These are phyloP conservation scores for Penicillium sp. DNA, from an alignment of 2,329 filamentous ascomycete genomes.

Conservation along the genomic window DNA sequence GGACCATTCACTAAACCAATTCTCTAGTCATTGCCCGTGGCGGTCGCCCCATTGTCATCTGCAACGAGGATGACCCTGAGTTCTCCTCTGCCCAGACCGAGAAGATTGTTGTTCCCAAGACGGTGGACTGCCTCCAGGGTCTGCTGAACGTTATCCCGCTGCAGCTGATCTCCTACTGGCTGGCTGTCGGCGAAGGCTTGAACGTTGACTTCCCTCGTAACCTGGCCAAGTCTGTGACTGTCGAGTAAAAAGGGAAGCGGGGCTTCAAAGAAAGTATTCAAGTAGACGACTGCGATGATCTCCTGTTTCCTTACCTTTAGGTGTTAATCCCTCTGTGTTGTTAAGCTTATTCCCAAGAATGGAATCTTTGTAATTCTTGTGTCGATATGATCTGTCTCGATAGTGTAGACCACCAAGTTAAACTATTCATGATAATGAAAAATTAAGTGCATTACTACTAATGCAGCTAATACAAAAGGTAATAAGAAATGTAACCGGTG, in stretches of 20 bases:
- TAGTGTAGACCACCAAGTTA: too few relatives aligned
- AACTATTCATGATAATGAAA: too few relatives aligned
- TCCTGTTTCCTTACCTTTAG: slow-evolving; percentile 28
- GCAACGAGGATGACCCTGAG: slow-evolving; percentile 86
- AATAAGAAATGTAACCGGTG: too few relatives aligned
- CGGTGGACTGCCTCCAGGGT: slow-evolving; percentile 92
- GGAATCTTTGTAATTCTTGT: slow-evolving; percentile 12
- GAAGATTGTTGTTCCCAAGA: slow-evolving; percentile 97
- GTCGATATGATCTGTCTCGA: neutral
- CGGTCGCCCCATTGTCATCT: slow-evolving; percentile 97
- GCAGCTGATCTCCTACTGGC: slow-evolving; percentile 98
- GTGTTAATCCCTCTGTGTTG: slow-evolving; percentile 20
- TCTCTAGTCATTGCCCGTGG: slow-evolving; percentile 83
- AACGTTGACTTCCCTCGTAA: slow-evolving; percentile 99
- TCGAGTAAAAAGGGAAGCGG: slow-evolving; percentile 69
- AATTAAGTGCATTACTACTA: too few relatives aligned
- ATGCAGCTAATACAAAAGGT: too few relatives aligned
- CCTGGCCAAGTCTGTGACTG: slow-evolving; percentile 97
- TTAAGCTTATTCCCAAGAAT: slow-evolving; percentile 27
- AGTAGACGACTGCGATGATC: slow-evolving; percentile 33
- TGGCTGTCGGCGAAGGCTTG: slow-evolving; percentile 90
- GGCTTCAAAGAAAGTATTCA: slow-evolving; percentile 8
- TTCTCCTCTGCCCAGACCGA: slow-evolving; percentile 87
- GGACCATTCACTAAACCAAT: slow-evolving; percentile 33
- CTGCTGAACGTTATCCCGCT: slow-evolving; percentile 96